Conservation (phyloP, 169 alveolate genomes). For the Plasmodium fragile region DNA sequence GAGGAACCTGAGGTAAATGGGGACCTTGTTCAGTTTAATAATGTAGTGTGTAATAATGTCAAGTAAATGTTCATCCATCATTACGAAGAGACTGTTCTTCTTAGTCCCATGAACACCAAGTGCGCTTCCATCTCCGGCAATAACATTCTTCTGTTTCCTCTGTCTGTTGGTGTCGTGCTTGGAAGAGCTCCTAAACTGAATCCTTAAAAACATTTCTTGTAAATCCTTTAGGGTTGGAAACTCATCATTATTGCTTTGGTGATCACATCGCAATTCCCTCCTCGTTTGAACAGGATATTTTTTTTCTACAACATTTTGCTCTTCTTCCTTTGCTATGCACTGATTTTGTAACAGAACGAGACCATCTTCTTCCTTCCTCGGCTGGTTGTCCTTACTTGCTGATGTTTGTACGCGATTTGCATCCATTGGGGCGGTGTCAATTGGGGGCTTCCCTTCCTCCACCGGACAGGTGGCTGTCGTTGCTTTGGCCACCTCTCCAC, state of each 20-base stretch:
- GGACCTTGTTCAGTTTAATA: constrained; percentile 69
- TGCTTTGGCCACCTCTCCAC: background rate
- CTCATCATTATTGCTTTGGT: constrained; percentile 27
- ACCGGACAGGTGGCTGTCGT: background rate
- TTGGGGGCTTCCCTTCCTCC: background rate
- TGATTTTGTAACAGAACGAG: background rate
- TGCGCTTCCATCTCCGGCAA: background rate
- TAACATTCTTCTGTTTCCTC: background rate
- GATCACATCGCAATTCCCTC: background rate
- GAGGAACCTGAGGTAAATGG: constrained; percentile 45
- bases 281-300: background rate
- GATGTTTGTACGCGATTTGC: background rate
- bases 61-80: constrained; percentile 71
- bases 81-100: constrained; percentile 29
- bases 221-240: constrained; percentile 71
- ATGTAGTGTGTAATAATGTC: constrained; percentile 72
- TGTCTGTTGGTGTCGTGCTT: constrained; percentile 17
- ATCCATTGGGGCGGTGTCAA: background rate
- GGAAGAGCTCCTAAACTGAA: constrained; percentile 69
- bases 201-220: constrained; percentile 75
- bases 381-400: background rate
- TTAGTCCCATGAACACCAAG: background rate
- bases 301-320: background rate
- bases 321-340: background rate
- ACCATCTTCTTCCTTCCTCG: background rate